Percentiles rank a stretch among this genome's conserved stretches.
Evolutionary conservation across 2,329 filamentous ascomycete genomes (phyloP).

Genomic region (Talaromyces islandicus): DNA sequence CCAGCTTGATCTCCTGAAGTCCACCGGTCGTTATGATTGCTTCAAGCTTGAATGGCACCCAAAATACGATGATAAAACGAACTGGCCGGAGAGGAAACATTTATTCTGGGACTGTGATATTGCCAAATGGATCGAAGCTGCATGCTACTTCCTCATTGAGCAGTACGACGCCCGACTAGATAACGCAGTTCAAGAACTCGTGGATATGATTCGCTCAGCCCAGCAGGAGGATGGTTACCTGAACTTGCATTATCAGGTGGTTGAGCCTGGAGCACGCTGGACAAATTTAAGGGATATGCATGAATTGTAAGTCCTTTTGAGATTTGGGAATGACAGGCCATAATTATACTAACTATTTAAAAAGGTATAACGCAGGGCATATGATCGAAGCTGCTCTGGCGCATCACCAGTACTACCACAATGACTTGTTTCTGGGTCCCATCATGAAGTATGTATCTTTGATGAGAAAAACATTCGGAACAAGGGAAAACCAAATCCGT

Average conservation of each 20-base stretch:
- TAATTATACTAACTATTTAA: background rate
- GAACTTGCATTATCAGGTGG: conserved; percentile 58
- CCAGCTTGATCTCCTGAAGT: conserved; percentile 31
- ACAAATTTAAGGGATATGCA: conserved; percentile 57
- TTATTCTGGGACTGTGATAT: conserved; percentile 56
- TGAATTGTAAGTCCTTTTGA: conserved; percentile 44
- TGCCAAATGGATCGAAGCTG: conserved; percentile 57
- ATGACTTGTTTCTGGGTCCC: conserved; percentile 46
- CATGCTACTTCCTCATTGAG: conserved; percentile 49
- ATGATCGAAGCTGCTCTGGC: conserved; percentile 56
- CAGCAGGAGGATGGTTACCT: conserved; percentile 57
- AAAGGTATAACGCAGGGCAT: conserved; percentile 39
- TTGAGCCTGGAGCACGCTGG: conserved; percentile 51
- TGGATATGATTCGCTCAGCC: conserved; percentile 51
- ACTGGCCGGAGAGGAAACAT: conserved; percentile 54
- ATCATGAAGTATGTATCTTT: conserved; percentile 51
- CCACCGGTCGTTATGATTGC: conserved; percentile 52
- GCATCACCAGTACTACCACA: conserved; percentile 47
- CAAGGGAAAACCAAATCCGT: conserved; percentile 43
- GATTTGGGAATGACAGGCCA: background rate
- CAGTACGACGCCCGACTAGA: conserved; percentile 43
- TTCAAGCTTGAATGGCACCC: conserved; percentile 55
- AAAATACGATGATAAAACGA: conserved; percentile 45
- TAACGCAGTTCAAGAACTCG: conserved; percentile 49
- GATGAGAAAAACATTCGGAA: conserved; percentile 48